These are phyloP conservation scores for Acacia concinna DNA, from an alignment of 331 rosid species.

Conservation along the genomic window DNA sequence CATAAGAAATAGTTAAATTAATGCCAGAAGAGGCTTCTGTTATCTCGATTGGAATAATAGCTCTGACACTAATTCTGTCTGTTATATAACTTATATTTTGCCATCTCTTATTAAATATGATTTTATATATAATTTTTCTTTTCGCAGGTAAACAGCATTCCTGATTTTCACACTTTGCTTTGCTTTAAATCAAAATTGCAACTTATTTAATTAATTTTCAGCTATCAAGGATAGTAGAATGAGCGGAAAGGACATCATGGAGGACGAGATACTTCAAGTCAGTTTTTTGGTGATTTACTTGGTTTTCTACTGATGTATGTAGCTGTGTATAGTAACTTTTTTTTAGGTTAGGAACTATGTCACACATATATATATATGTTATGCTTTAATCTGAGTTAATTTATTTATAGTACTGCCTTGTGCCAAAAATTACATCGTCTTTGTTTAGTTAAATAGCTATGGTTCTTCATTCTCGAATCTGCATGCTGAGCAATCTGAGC, in stretches of 20 bases:
- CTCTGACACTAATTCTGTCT: neutral
- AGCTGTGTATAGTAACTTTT: neutral
- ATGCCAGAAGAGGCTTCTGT: neutral
- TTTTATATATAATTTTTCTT: neutral
- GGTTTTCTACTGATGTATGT: slow-evolving; percentile 20
- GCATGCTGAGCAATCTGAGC: neutral
- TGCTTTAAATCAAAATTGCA: slow-evolving; percentile 43
- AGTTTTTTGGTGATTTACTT: slow-evolving; percentile 38
- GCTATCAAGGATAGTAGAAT: slow-evolving; percentile 74
- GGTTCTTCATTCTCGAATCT: neutral
- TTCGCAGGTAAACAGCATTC: slow-evolving; percentile 55
- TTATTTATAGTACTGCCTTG: neutral
- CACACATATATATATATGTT: neutral
- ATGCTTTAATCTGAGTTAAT: neutral
- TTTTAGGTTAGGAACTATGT: neutral
- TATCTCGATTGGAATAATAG: neutral
- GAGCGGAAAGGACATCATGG: slow-evolving; percentile 77
- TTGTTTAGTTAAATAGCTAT: neutral
- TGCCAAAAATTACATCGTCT: neutral
- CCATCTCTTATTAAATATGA: slow-evolving; percentile 16
- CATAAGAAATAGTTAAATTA: neutral
- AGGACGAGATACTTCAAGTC: slow-evolving; percentile 76
- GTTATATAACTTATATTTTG: neutral
- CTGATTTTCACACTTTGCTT: slow-evolving; percentile 41
- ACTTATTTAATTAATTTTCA: slow-evolving; percentile 78